Base-by-base conservation (phyloP, 495 filamentous ascomycete genomes). In the Ramalina intermedia region DNA sequence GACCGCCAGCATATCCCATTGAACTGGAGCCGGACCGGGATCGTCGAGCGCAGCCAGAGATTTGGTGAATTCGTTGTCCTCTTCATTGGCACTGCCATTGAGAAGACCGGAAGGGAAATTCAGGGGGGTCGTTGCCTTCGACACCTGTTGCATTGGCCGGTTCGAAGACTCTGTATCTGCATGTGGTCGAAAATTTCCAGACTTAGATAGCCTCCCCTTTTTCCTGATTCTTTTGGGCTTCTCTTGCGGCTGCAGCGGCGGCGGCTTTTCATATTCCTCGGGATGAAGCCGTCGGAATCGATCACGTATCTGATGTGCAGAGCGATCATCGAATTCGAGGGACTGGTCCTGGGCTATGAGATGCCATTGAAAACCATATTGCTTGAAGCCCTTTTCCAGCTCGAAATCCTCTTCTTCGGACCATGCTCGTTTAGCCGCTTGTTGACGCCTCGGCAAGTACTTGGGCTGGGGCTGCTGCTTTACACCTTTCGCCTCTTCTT, bases 211-310 rank as follows among this genome's bases (percentile, higher is more conserved):
- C 14, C 17, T 18, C 5, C 21, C 39, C 14, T 41, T 23, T n/a
- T 36, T 12, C 13, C 27, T 49, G 23, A 36, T 45, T 18, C 37
- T 45, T n/a, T 42, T 38, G 33, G 47, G 18, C 3, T 23, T 52
- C 38, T 52, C 37, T 2, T n/a, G 23, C 11, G 37, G 26, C 14
- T 35, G 24, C 18, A 20, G 27, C 17, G 39, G 3, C 17, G 45
- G 41, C 12, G 43, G 46, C 20, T 56, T 41, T 20, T 55, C 72
- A 58, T 84, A 91, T 42, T 80, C 74, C 36, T 84, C 76, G 6
- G 87, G 85, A 53, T 81, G 88, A 46, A 81, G 82, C 50, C 84
- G 87, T 17, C 88, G 74, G 46, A 93, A 82, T 6, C 87, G 73
- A 62, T 95, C 88, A 43, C 88, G 70, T 12, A 95, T 66, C 58